Base-by-base conservation (phyloP, 2,329 filamentous ascomycete species). In the Didymella segeticola region DNA sequence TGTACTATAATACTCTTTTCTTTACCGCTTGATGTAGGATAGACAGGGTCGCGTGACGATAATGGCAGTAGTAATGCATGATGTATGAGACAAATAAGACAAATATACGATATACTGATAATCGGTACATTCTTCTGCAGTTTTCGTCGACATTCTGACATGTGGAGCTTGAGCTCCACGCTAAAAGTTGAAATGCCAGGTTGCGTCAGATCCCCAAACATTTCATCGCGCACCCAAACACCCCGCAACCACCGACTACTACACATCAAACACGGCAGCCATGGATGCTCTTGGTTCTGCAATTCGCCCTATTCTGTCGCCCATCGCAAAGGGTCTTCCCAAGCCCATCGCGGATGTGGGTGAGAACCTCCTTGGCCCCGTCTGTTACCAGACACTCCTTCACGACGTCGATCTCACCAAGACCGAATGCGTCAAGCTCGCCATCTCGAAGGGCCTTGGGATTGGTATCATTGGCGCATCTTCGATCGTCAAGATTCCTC, bases 401-500 rank as follows among this genome's bases (percentile, higher is more conserved):
- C 87, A 95, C 69, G 88, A 97, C 70, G 83, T 99, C 72, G 89
- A 96, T 78, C 81, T 89, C 67, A 84, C 86, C 60, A 85, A 91
- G 69, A 83, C 85, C 5, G 86, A 85, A 54, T 99, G 95, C 81
- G 79, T 96, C 67, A 95, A 95, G 73, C 86, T 97, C 45, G 93
- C 87, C 64, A 84, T 98, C 71, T 96, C 90, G 70, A 99, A 99
- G 80, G 91, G 84, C 3, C 87, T 99, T 14, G 93, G 95, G 52
- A 88, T 98, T 65, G 95, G 88, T 74, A 99, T 99, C 78, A 92
- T 99, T 71, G 89, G 84, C 63, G 91, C 92, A 47, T 93, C 90
- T 23, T 88, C 90, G 48, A 86, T 98, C 67, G 93, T 99, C 80
- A 99, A 99, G 80, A 87, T 99, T 22, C 95, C 95, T 0, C 95